phyloP scores from a whole-genome alignment of 257 asterid genomes.

The Asclepias syriaca region DNA sequence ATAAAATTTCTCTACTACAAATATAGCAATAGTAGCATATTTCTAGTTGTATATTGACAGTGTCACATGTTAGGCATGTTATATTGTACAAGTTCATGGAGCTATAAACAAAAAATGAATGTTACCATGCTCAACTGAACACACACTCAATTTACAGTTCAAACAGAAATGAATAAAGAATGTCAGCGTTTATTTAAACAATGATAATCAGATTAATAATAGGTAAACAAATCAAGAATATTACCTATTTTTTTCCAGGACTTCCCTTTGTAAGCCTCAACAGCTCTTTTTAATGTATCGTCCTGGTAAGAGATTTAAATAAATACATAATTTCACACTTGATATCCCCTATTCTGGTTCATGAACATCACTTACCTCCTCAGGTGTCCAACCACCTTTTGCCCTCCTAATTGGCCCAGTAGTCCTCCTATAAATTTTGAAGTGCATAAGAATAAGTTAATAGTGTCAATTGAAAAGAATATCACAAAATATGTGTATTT shows the following conservation, averaged over 20 bases:
- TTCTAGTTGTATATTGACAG: neutral
- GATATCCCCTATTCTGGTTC: neutral
- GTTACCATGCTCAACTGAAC: neutral
- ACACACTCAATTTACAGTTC: neutral
- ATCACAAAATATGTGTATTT: neutral
- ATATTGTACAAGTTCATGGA: neutral
- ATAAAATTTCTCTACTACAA: neutral
- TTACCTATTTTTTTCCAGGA: constrained; percentile 98
- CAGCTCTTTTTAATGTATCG: constrained; percentile 74
- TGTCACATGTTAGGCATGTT: neutral
- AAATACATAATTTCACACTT: neutral
- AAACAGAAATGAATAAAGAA: neutral
- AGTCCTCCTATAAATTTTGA: constrained; percentile 61
- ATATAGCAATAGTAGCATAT: neutral
- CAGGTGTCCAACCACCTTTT: constrained; percentile 99
- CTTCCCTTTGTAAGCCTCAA: constrained; percentile 76
- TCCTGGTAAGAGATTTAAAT: constrained; percentile 45
- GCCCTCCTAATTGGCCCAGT: constrained; percentile 98
- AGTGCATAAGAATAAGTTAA: constrained; percentile 12
- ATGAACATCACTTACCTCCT: constrained; percentile 58
- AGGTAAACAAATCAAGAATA: constrained; percentile 15
- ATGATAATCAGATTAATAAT: neutral
- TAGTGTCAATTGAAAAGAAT: neutral
- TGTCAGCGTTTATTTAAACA: neutral
- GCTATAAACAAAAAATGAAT: neutral